These are phyloP conservation scores for Pontederia crassipes DNA, from an alignment of 176 grass and related monocot genomes.

Conservation along the genomic window DNA sequence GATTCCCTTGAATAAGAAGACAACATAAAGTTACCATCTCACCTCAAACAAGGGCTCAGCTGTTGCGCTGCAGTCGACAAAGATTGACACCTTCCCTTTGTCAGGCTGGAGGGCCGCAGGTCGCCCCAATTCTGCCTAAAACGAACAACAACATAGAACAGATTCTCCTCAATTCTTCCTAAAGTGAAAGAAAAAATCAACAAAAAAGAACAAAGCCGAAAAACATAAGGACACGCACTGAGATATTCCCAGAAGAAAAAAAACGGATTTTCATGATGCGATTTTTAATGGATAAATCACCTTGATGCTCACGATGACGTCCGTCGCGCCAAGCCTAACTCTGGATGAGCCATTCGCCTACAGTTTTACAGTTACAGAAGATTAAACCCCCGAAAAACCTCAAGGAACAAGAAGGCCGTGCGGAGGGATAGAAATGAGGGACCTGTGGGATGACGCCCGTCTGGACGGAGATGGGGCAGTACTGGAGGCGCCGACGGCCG, in stretches of 20 bases:
- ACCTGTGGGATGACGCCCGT: slow-evolving; percentile 92
- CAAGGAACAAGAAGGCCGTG: background rate
- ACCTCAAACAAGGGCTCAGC: slow-evolving; percentile 79
- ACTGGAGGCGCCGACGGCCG: slow-evolving; percentile 61
- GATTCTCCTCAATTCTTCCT: too few relatives aligned
- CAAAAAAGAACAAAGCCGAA: too few relatives aligned
- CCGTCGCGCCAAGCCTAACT: slow-evolving; percentile 63
- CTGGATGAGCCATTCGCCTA: slow-evolving; percentile 78
- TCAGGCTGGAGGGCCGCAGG: slow-evolving; percentile 65
- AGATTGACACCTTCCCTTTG: slow-evolving; percentile 85
- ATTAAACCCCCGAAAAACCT: too few relatives aligned
- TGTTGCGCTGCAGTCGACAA: slow-evolving; percentile 73
- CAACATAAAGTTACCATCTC: background rate
- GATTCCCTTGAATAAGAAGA: background rate
- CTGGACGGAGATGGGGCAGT: slow-evolving; percentile 50
- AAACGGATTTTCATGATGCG: too few relatives aligned
- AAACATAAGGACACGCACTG: too few relatives aligned
- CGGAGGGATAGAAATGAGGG: background rate
- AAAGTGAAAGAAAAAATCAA: too few relatives aligned
- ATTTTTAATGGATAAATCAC: slow-evolving; percentile 15
- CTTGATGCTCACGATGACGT: slow-evolving; percentile 90
- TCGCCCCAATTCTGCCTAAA: slow-evolving; percentile 75
- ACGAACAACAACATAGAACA: too few relatives aligned
- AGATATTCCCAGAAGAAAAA: too few relatives aligned
- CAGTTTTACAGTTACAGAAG: background rate